Evolutionary conservation across 1,284 basidiomycete genomes (phyloP), one percentile per base, ranked within the genome.

Genomic region (Lentinus polychrous): DNA sequence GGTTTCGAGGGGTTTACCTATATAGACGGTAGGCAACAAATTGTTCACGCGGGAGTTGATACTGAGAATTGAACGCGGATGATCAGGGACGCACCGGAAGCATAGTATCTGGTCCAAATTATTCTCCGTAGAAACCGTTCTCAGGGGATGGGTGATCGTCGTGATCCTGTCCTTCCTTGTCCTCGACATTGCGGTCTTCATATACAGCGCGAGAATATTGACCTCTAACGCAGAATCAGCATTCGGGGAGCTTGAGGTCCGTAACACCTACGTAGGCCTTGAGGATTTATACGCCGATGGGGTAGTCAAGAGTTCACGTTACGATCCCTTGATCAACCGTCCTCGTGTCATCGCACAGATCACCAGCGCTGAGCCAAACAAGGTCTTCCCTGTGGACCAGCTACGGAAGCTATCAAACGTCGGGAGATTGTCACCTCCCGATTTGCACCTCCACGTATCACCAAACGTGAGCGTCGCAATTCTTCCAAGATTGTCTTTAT

Each of bases 241-340:
- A 39, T 43, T 49, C 24, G 52, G 39, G 17, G 52, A 51, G 15
- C 53, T 60, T 23, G 56, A 59, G 23, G 50, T 57, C 34, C 53
- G 56, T 10, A 59, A 53, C 46, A 53, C 57, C 1, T 61, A 61
- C 48, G 49, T 57, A 38, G 58, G 58, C n/a, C 56, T 61, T 20
- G 56, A 56, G 31, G 56, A 58, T 32, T 55, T 61, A 32, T 61
- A 61, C 50, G 38, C 45, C 43, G 54, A 49, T 27, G 57, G 55
- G 3, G 37, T 40, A 12, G 46, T 55, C 32, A 50, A 58, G 11
- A 42, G 57, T 22, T 56, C 60, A 2, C 48, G 34, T 36, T 52
- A 59, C 32, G 50, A 50, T 1, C 58, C 60, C 15, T 53, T 60
- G 4, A 46, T 57, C 20, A 59, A 56, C 49, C 46, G 46, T 12